Base-by-base conservation (phyloP, 495 filamentous ascomycete species). In the Daldinia grandis region DNA sequence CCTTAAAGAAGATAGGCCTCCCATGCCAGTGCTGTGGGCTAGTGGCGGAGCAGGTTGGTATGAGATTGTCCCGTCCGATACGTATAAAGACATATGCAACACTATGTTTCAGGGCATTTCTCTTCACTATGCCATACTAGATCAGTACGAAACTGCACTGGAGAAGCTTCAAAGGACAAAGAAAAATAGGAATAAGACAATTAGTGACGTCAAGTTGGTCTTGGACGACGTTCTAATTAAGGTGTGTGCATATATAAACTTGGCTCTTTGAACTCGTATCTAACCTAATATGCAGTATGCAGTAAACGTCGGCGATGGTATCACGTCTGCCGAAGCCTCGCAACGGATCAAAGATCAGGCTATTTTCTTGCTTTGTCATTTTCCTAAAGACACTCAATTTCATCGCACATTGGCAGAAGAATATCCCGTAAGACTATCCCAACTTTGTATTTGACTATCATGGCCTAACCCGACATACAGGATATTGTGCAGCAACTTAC, bases 11-110 rank as follows among this genome's bases (percentile, higher is more conserved):
- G 87, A 84, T 54, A 83, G 83, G 10, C 84, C 89, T 70, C 84
- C 87, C 6, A 84, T 83, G 21, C 82, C 89, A 37, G 84, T 86
- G 35, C 78, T 94, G 53, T 97, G 93, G 93, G 91, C 91, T 31
- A 87, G 88, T 35, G 92, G 93, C 53, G 78, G 83, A 64, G 87
- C 90, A n/a, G 93, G 92, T 61, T 95, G 92, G 92, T 95, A 88
- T 78, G 86, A 90, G 75, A 87, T 95, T 27, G 78, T 81, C 24
- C 90, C 93, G 1, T 83, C 88, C 54, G 80, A 81, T 50, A 76
- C 80, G 2, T 97, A 92, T 77, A 78, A 82, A 62, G 71, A 78
- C 2, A 87, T 88, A 59, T 93, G 87, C 80, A 81, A 87, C 58
- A 81, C 86, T 14, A 91, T 94, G 80, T 83, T 85, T 27, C 88